Base-by-base conservation (phyloP, 2,329 filamentous ascomycete genomes). In the Gliomastix tumulicola region DNA sequence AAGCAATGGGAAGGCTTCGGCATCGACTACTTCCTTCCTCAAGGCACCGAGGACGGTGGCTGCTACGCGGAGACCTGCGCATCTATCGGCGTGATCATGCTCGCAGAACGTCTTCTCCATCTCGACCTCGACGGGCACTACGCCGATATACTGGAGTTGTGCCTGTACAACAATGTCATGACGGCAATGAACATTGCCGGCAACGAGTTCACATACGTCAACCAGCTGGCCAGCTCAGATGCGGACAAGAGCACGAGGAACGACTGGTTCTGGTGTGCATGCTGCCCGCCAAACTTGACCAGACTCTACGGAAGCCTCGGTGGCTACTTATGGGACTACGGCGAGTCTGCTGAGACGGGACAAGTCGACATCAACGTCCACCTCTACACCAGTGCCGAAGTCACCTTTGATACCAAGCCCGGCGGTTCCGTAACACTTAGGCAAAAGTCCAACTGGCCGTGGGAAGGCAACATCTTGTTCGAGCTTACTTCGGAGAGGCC, bases 41-140 rank as follows among this genome's bases (percentile, higher is more conserved):
- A 77, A 30, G 62, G 68, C 3, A 71, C 70, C 1, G 76, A 79
- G 40, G 75, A 79, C 41, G 75, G 76, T 5, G 76, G 75, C 3
- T 79, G 76, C 46, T 80, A 79, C 49, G 65, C 72, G 3, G 76
- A 80, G 51, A 81, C 76, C 1, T 79, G 72, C 47, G 76, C 75
- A 2, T 65, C 67, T 0, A 77, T 79, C 41, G 75, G 70, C 7
- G 66, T 76, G 3, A 74, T 79, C 59, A 76, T 79, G 71, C 56
- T 79, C 2, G 73, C 72, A 1, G 70, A 79, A 42, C 55, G 76
- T 6, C 48, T 79, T 8, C 54, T 79, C 1, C 66, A 74, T 41
- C 47, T 74, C 18, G 65, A 77, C 22, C 58, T 77, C 10, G 56
- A 78, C 46, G 56, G 64, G 2, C 61, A 63, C 20, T 78, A 74